phyloP scores from a whole-genome alignment of 202 grass and related monocot species.

The Panicum virgatum region DNA sequence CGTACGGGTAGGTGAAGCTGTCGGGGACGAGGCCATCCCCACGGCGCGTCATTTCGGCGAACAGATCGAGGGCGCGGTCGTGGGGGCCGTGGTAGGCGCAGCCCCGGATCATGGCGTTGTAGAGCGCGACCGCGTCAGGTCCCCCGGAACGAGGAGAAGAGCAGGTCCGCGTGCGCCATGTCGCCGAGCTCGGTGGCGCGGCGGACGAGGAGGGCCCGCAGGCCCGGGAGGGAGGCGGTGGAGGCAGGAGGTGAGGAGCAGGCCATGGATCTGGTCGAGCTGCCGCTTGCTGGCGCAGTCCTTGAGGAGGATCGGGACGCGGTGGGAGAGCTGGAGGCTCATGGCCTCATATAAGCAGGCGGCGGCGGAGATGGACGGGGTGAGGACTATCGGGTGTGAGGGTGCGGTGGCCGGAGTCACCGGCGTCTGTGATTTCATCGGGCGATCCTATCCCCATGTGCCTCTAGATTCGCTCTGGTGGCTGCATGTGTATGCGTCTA shows the following conservation, averaged over 20 bases:
- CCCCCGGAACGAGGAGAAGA: conserved; percentile 35
- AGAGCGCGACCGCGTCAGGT: conserved; percentile 30
- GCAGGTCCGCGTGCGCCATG: conserved; percentile 26
- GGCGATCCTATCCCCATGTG: not conserved
- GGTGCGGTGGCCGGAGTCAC: not conserved
- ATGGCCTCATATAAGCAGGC: not conserved
- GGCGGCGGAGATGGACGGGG: not conserved
- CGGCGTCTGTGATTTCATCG: not conserved
- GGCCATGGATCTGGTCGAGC: conserved; percentile 50
- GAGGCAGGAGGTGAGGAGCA: conserved; percentile 47
- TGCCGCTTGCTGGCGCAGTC: conserved; percentile 35
- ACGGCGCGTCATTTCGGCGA: conserved; percentile 49
- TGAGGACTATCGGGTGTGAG: not conserved
- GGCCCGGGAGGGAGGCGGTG: conserved; percentile 6
- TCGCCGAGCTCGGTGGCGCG: conserved; percentile 43
- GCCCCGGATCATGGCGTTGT: conserved; percentile 54
- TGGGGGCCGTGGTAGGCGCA: conserved; percentile 38
- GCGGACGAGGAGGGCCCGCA: conserved; percentile 46
- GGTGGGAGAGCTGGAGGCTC: not conserved
- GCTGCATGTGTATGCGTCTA: not conserved
- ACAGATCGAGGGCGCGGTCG: conserved; percentile 33
- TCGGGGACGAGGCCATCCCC: conserved; percentile 22
- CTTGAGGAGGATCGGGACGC: conserved; percentile 22
- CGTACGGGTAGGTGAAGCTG: conserved; percentile 52
- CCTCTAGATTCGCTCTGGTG: not conserved